Evolutionary conservation across 1,284 basidiomycete genomes (phyloP), one percentile per base, ranked within the genome.

Genomic region (Heliocybe sulcata): DNA sequence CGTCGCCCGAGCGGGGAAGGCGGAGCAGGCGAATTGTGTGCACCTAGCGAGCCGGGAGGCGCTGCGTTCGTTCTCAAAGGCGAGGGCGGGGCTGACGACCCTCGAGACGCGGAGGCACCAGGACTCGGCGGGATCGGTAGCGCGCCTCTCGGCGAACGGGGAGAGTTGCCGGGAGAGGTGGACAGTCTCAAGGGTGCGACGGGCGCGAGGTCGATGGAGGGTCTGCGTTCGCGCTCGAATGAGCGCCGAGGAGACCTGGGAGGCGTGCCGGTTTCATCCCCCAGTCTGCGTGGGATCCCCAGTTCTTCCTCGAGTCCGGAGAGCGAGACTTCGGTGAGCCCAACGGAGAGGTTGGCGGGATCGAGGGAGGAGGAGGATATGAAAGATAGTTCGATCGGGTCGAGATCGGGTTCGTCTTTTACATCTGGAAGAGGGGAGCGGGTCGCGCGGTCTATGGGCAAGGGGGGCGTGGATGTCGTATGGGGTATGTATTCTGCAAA

Each of bases 341-440:
- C 59, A 3, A 65, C 60, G 2, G 65, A 66, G 4, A 63, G 54
- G 42, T 71, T 72, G 29, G 61, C 60, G 2, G 70, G 69, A 45
- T 73, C 72, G 54, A 70, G 55, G 8, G 20, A 65, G 64, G 51
- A 64, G 53, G 20, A 64, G 4, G 74, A 74, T 50, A 64, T 56
- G 57, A 73, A 70, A 2, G 74, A 76, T 11, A 67, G 56, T 33
- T 75, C 74, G 50, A 65, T 58, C n/a, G n/a, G n/a, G n/a, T n/a
- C n/a, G 4, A 61, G 62, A 14, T 61, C 58, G 11, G 60, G 58
- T 47, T 75, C 71, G 51, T 69, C 70, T 54, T 65, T 64, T 35
- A 55, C 48, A 14, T 58, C 57, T 1, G 63, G 56, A 10, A 56
- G 10, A 57, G 58, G 51, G 9, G 31, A 35, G 22, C 8, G 38